Evolutionary conservation across 768 basidiomycete species (phyloP), one percentile per base, ranked within the genome.

Genomic region (Xerocomus brunneocitrinus): DNA sequence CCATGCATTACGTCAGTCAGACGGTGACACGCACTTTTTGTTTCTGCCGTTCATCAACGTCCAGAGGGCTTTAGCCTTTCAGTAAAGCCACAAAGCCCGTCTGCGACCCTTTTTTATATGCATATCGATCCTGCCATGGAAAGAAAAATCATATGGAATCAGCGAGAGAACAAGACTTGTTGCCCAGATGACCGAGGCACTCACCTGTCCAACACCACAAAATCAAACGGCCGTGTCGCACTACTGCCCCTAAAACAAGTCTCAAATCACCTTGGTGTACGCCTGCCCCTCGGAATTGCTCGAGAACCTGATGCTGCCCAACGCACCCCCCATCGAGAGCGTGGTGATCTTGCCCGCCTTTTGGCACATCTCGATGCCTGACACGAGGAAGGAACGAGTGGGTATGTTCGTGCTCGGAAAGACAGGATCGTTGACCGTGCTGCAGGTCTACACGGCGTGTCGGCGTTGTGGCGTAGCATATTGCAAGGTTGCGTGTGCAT

Each of bases 131-230:
- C 67, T 68, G 5, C 28, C 3, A 30, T 14, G 42, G 38, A n/a
- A 47, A 42, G 12, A 28, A 48, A 2, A 24, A 27, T 39, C 19
- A 9, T 8, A 14, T 19, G 31, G n/a, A 0, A 45, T 47, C 22
- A 27, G 41, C 24, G 9, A 27, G 13, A 12, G 28, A 30, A 30
- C 28, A 30, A 30, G 28, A 8, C 7, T 30, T 3, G 41, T 42
- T 4, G 24, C 41, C 24, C 5, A 27, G 41, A 42, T 8, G 41
- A 42, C 24, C 41, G 13, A 42, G 22, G 12, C 8, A 47, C 64
- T 16, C 40, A 87, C 86, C 88, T 87, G 59, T 89, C 87, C 25
- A 90, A 73, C 47, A 88, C 76, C 3, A 85, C 88, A 54, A 58
- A 67, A 25, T 88, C 88, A 59, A 90, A 90, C 0, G 87, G 87